Evolutionary conservation across 2,329 filamentous ascomycete genomes (phyloP), one percentile per base, ranked within the genome.

Genomic region (Macrophomina tecta): DNA sequence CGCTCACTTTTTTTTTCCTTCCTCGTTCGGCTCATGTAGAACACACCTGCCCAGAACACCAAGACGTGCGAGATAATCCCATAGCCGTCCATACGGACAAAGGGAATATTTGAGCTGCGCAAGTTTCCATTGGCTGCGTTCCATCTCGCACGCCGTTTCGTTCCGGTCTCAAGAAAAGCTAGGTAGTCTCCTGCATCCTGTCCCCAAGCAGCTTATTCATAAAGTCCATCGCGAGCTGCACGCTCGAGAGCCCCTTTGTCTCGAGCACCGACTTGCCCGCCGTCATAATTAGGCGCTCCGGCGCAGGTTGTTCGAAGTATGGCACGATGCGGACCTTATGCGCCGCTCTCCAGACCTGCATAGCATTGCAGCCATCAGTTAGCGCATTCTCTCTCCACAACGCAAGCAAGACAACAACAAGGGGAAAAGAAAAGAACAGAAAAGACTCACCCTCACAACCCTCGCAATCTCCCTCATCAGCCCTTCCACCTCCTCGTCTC

Each of bases 271-370:
- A 56, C 36, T 56, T 42, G 14, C 53, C 53, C 3, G 53, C 53
- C 53, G 23, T 56, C 53, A 56, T 56, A 4, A 56, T 38, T 18
- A 56, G 5, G 5, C 53, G 23, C 53, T 56, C 53, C 5, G 53
- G 53, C 5, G 53, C 53, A 6, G 53, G 36, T 9, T 36, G 51
- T 2, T 16, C 51, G 4, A 53, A 34, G 14, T 53, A 53, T 32
- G 51, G 51, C 51, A 53, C 51, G 14, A 53, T 53, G 18, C 51
- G 32, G 30, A 53, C 51, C 51, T 36, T 53, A 3, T 53, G 51
- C 51, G 51, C 51, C 30, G 51, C 51, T 36, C 51, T 53, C 51
- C 51, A 53, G 7, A 53, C 51, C 51, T 53, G n/a, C 51, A 36
- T n/a, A 14, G 48, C 18, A 30, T 28, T 8, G 4, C 12, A 23